A percentile compares a stretch with the other conserved stretches of the same genome.
Evolutionary conservation across 108 stramenopile species (phyloP).

Genomic region (Epithemia pelagica): DNA sequence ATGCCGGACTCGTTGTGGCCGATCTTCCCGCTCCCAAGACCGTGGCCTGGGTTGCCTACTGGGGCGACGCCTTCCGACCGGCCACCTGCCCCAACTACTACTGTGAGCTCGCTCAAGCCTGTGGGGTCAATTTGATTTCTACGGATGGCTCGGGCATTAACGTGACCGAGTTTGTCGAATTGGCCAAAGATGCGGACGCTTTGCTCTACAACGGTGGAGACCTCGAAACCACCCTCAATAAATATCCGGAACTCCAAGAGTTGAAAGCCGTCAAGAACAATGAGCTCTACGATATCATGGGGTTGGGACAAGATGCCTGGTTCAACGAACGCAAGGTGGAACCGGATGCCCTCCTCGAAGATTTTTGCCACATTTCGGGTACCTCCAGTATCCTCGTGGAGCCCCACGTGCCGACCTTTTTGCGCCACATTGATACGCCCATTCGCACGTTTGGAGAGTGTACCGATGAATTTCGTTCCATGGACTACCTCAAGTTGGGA

Average conservation of each 20-base stretch:
- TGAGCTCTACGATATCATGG: constrained; percentile 42
- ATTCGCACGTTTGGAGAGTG: no score
- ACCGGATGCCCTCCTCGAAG: constrained; percentile 29
- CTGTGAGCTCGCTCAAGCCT: constrained; percentile 23
- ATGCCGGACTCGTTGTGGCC: constrained; percentile 15
- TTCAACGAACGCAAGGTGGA: constrained; percentile 47
- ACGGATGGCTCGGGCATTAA: constrained; percentile 12
- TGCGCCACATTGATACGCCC: no score
- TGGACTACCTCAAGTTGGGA: no score
- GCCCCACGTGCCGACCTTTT: no score
- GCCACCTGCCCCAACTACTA: constrained; percentile 21
- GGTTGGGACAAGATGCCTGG: constrained; percentile 39
- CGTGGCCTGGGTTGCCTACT: constrained; percentile 22
- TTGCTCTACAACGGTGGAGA: constrained; percentile 17
- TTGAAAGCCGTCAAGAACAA: constrained; percentile 40
- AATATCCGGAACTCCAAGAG: constrained; percentile 34
- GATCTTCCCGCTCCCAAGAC: constrained; percentile 4
- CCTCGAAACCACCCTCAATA: constrained; percentile 19
- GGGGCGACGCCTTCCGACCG: constrained; percentile 19
- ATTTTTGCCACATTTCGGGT: constrained; percentile 27
- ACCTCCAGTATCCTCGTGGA: no score
- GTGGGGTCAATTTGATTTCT: constrained; percentile 9
- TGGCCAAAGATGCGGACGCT: constrained; percentile 20
- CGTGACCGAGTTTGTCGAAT: constrained; percentile 14
- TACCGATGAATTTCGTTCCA: no score